Evolutionary conservation across 352 stramenopile species (phyloP).

Genomic region (Phytophthora chlamydospora): DNA sequence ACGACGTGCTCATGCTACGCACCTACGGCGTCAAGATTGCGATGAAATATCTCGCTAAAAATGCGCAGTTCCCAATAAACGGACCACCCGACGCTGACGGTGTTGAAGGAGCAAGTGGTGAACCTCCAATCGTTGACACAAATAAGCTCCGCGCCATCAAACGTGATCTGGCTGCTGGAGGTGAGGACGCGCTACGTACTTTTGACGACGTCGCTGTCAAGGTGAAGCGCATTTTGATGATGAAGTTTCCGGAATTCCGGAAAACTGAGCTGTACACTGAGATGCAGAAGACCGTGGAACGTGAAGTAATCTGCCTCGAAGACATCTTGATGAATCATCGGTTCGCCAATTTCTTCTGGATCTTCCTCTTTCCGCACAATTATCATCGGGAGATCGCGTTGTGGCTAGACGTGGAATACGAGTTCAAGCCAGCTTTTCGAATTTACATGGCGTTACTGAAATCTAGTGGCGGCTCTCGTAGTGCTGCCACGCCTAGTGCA

Average conservation of each 20-base stretch:
- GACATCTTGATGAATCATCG: conserved; percentile 90
- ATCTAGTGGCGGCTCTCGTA: conserved; percentile 38
- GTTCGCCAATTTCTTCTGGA: conserved; percentile 89
- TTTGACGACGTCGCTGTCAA: conserved; percentile 80
- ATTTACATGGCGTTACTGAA: conserved; percentile 73
- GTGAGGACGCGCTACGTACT: conserved; percentile 80
- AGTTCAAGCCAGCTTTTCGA: conserved; percentile 86
- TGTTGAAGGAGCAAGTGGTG: conserved; percentile 27
- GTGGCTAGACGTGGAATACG: conserved; percentile 88
- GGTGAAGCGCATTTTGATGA: conserved; percentile 84
- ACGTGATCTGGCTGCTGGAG: conserved; percentile 72
- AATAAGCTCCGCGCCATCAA: conserved; percentile 78
- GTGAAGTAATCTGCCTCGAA: conserved; percentile 83
- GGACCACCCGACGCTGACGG: conserved; percentile 14
- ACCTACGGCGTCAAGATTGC: conserved; percentile 89
- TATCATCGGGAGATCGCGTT: conserved; percentile 88
- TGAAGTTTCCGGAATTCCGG: conserved; percentile 78
- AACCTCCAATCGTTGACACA: conserved; percentile 55
- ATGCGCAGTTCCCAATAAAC: conserved; percentile 83
- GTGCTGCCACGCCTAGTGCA: conserved; percentile 11
- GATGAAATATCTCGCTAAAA: conserved; percentile 84
- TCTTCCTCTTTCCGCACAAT: conserved; percentile 90
- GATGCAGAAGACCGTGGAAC: conserved; percentile 80
- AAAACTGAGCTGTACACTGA: conserved; percentile 82
- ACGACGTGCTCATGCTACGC: conserved; percentile 82